Conservation (phyloP, 257 asterid species). For the Echium plantagineum region DNA sequence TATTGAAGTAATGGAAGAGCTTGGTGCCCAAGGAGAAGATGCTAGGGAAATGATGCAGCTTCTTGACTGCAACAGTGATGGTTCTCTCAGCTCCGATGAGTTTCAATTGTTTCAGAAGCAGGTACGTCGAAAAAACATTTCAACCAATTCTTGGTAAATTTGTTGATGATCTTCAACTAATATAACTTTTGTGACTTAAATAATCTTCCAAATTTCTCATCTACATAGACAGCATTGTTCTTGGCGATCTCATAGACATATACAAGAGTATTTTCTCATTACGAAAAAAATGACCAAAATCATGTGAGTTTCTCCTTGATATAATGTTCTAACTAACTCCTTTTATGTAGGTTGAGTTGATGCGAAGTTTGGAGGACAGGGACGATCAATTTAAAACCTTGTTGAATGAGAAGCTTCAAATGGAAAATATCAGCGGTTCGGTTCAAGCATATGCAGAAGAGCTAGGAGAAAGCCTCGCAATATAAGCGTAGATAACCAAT, state of each 20-base stretch:
- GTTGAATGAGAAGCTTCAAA: slow-evolving; percentile 60
- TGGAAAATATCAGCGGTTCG: slow-evolving; percentile 32
- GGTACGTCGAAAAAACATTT: slow-evolving; percentile 24
- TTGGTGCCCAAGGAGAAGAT: slow-evolving; percentile 90
- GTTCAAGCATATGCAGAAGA: slow-evolving; percentile 22
- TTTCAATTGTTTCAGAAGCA: slow-evolving; percentile 74
- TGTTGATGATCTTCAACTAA: neutral
- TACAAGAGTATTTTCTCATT: no score
- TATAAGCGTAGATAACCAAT: neutral
- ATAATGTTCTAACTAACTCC: neutral
- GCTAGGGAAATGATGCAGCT: slow-evolving; percentile 93
- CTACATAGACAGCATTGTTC: neutral
- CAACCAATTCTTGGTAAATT: neutral
- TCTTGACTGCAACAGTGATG: slow-evolving; percentile 82
- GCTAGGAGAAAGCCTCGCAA: slow-evolving; percentile 16
- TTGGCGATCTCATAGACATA: neutral
- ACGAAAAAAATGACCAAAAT: no score
- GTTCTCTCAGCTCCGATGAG: slow-evolving; percentile 86
- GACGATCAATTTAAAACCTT: slow-evolving; percentile 57
- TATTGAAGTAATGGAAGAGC: slow-evolving; percentile 93
- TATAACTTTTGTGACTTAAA: no score
- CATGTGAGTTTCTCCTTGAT: no score
- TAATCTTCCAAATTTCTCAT: no score
- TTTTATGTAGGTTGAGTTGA: slow-evolving; percentile 46
- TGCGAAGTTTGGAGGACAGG: slow-evolving; percentile 52